These are phyloP conservation scores for Mychonastes homosphaera DNA, from an alignment of 139 green algal genomes.

Conservation along the genomic window DNA sequence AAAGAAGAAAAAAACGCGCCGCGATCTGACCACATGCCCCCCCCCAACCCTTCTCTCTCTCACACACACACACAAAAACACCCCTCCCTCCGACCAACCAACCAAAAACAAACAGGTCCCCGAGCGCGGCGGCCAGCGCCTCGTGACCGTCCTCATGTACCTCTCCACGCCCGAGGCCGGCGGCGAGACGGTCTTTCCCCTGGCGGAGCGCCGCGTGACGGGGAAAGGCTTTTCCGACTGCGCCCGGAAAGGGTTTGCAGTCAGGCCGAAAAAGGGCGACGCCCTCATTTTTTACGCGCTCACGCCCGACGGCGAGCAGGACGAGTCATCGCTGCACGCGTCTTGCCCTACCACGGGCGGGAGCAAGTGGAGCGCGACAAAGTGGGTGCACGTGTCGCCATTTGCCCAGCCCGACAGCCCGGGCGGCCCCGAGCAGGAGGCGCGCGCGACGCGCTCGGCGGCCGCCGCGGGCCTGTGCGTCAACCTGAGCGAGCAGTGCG, in stretches of 20 bases:
- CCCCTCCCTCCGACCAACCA: no score
- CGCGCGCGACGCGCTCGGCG: no score
- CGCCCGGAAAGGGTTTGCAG: slow-evolving; percentile 38
- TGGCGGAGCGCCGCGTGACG: slow-evolving; percentile 25
- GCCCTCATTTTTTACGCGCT: slow-evolving; percentile 22
- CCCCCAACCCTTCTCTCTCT: no score
- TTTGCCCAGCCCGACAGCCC: not conserved
- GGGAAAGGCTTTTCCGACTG: slow-evolving; percentile 43
- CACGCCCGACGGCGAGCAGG: slow-evolving; percentile 20
- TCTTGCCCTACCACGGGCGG: slow-evolving; percentile 24
- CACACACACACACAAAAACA: no score
- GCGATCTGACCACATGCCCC: no score
- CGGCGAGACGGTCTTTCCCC: slow-evolving; percentile 36
- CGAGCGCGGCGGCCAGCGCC: slow-evolving; percentile 55
- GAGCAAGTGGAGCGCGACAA: slow-evolving; percentile 34
- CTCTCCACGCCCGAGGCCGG: slow-evolving; percentile 30
- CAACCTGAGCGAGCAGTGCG: slow-evolving; percentile 32
- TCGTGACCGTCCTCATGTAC: slow-evolving; percentile 72
- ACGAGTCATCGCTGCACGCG: slow-evolving; percentile 25
- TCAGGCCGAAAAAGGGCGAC: slow-evolving; percentile 25
- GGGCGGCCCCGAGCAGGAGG: no score
- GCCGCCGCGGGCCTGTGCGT: no score
- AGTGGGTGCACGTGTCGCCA: slow-evolving; percentile 46
- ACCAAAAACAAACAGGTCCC: no score
- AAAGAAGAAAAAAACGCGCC: no score